These are phyloP conservation scores for Micractinium conductrix DNA, from an alignment of 139 green algal genomes.

Conservation along the genomic window DNA sequence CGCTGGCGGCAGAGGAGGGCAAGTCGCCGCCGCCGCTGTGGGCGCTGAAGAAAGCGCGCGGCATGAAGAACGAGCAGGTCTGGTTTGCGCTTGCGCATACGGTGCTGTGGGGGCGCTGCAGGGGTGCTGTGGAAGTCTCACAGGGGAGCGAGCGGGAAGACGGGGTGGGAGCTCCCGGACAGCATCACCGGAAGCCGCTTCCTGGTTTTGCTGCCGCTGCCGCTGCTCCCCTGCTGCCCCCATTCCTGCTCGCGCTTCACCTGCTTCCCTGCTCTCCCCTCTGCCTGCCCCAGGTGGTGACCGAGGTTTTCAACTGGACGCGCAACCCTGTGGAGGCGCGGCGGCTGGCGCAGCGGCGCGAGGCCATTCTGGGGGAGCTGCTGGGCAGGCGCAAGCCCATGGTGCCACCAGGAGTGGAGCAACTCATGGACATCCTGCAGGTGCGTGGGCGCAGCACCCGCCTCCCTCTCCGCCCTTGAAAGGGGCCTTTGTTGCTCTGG, in stretches of 20 bases:
- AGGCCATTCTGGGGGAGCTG: constrained; percentile 73
- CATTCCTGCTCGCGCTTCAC: too few relatives aligned
- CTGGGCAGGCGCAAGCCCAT: constrained; percentile 49
- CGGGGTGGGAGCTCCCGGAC: too few relatives aligned
- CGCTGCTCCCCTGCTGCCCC: not conserved
- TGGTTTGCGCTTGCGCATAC: too few relatives aligned
- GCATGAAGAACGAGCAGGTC: constrained; percentile 93
- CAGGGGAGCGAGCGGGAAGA: too few relatives aligned
- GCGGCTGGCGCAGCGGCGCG: constrained; percentile 79
- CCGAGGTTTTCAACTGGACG: constrained; percentile 91
- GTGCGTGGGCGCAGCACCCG: not conserved
- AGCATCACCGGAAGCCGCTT: too few relatives aligned
- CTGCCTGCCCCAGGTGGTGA: constrained; percentile 67
- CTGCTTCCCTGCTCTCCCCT: not conserved
- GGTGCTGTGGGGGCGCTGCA: too few relatives aligned
- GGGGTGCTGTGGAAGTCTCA: too few relatives aligned
- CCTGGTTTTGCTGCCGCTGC: not conserved
- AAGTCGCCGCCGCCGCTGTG: constrained; percentile 76
- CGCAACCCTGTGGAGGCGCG: constrained; percentile 77
- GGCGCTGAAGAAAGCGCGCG: constrained; percentile 70
- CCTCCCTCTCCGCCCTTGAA: too few relatives aligned
- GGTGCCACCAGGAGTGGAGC: constrained; percentile 53
- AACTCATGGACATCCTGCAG: constrained; percentile 81
- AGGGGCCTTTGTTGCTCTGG: too few relatives aligned
- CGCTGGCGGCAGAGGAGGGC: constrained; percentile 84